Percentiles rank a stretch among this genome's conserved stretches.
These are phyloP conservation scores for Sclerotinia nivalis DNA, from an alignment of 2,329 filamentous ascomycete genomes.

Conservation along the genomic window DNA sequence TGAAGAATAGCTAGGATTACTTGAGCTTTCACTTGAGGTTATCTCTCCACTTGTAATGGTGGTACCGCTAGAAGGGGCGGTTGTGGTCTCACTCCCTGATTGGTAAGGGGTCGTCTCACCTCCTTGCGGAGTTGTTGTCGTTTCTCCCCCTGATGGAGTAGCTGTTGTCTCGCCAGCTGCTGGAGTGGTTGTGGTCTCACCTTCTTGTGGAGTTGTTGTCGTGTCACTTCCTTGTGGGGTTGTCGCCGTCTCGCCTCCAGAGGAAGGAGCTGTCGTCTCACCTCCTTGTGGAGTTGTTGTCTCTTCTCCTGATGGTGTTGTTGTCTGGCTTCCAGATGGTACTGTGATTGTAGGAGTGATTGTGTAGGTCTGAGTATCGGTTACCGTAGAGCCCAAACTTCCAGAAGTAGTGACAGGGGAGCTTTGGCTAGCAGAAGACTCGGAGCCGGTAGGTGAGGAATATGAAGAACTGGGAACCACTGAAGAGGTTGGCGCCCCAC, in stretches of 20 bases:
- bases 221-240: not conserved
- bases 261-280: not conserved
- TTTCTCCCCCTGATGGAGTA: not conserved
- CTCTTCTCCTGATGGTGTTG: not conserved
- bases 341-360: constrained; percentile 1
- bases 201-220: not conserved
- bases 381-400: not conserved
- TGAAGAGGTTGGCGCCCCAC: constrained; percentile 6
- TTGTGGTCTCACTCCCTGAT: not conserved
- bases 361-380: constrained; percentile 8
- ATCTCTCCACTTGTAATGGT: not conserved
- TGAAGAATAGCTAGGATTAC: constrained; percentile 4
- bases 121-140: not conserved
- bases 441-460: constrained; percentile 4
- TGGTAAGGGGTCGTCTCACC: not conserved
- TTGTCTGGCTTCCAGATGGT: not conserved
- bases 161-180: not conserved
- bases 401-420: not conserved
- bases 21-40: constrained; percentile 8
- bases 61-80: not conserved
- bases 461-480: not conserved
- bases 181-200: not conserved
- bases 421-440: constrained; percentile 18
- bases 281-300: not conserved
- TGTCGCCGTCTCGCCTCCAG: not conserved